Evolutionary conservation across 73 alveolate genomes (phyloP).

Genomic region (Tetrahymena thermophila): DNA sequence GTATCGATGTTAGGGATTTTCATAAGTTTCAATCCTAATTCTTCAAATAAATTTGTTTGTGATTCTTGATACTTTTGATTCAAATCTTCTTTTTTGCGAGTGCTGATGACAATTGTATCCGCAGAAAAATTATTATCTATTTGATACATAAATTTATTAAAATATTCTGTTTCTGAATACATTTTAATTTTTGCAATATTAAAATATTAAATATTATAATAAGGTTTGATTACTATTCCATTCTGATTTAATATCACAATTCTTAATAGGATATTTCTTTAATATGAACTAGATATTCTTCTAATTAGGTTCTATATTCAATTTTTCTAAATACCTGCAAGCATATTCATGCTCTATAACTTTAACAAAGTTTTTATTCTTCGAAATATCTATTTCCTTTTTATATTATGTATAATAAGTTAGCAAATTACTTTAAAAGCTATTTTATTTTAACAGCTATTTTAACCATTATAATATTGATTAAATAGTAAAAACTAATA

Average conservation of each 20-base stretch:
- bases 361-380: constrained; percentile 51
- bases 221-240: constrained; percentile 17
- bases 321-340: constrained; percentile 54
- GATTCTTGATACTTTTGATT: neutral
- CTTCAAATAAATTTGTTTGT: neutral
- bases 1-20: neutral
- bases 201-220: too few relatives aligned
- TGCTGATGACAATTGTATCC: neutral
- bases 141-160: neutral
- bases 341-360: constrained; percentile 72
- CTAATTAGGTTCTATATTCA: constrained; percentile 56
- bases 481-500: neutral
- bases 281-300: constrained; percentile 45
- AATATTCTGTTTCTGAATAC: too few relatives aligned
- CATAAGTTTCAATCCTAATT: neutral
- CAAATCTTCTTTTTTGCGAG: neutral
- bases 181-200: too few relatives aligned
- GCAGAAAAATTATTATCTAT: neutral
- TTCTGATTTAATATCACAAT: constrained; percentile 59
- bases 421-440: neutral
- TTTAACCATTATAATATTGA: too few relatives aligned
- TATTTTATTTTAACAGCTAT: neutral
- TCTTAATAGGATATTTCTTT: constrained; percentile 42
- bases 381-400: neutral
- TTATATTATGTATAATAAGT: neutral